Conservation (phyloP, 2,329 filamentous ascomycete species). For the Dactylonectria estremocensis region DNA sequence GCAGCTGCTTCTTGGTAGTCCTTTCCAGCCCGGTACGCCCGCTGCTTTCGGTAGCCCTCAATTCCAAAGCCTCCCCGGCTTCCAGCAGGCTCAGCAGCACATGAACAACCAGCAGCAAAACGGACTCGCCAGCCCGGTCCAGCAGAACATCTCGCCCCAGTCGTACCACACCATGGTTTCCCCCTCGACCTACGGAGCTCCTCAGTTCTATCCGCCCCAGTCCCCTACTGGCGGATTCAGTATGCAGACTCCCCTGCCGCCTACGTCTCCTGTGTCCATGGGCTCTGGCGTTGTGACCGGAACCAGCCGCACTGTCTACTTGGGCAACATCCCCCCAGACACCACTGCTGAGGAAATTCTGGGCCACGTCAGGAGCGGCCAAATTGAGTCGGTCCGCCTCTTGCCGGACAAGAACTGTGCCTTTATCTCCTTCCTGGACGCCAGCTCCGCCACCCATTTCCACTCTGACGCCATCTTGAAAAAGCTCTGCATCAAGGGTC, state of each 20-base stretch:
- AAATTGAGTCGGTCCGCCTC: conserved; percentile 98
- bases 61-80: conserved; percentile 87
- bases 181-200: conserved; percentile 85
- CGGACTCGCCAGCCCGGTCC: conserved; percentile 81
- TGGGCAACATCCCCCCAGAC: conserved; percentile 98
- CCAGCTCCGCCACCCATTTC: conserved; percentile 97
- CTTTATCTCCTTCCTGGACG: conserved; percentile 98
- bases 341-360: conserved; percentile 97
- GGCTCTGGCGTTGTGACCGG: conserved; percentile 86
- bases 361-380: conserved; percentile 94
- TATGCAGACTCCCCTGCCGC: conserved; percentile 69
- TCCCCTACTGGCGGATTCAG: conserved; percentile 86
- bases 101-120: conserved; percentile 70
- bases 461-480: conserved; percentile 99
- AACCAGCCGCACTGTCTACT: conserved; percentile 95
- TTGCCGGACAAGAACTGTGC: conserved; percentile 99
- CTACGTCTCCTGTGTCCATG: conserved; percentile 83
- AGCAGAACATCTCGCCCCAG: conserved; percentile 84
- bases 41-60: conserved; percentile 91
- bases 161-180: conserved; percentile 90
- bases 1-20: conserved; percentile 93
- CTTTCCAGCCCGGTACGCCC: conserved; percentile 95
- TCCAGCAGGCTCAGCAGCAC: conserved; percentile 73
- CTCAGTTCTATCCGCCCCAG: conserved; percentile 89
- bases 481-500: conserved; percentile 97